A percentile compares a stretch with the other conserved stretches of the same genome.
Evolutionary conservation across 1,139 yeast species (phyloP).

Genomic region (Waltiozyma sp.): DNA sequence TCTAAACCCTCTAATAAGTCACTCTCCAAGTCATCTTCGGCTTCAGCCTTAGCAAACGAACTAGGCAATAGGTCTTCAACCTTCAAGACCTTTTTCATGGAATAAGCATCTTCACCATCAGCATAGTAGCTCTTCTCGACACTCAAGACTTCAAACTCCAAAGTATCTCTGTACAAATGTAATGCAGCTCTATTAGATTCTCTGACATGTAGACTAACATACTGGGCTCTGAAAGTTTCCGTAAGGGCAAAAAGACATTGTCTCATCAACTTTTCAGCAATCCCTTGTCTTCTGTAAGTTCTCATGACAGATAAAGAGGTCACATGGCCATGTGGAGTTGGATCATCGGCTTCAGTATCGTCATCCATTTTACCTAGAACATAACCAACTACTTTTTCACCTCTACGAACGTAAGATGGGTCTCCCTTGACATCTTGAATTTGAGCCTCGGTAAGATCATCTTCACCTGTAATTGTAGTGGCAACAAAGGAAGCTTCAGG

Average conservation of each 20-base stretch:
- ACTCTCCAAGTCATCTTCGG: slow-evolving; percentile 40
- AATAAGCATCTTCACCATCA: slow-evolving; percentile 98
- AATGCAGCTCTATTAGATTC: slow-evolving; percentile 90
- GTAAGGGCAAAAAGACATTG: slow-evolving; percentile 72
- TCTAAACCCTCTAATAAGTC: slow-evolving; percentile 28
- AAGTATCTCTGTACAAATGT: slow-evolving; percentile 80
- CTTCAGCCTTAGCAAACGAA: slow-evolving; percentile 33
- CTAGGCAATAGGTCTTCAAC: slow-evolving; percentile 53
- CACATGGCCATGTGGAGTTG: slow-evolving; percentile 82
- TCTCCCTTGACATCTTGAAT: slow-evolving; percentile 26
- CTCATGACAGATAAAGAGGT: slow-evolving; percentile 93
- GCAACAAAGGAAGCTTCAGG: slow-evolving; percentile 98
- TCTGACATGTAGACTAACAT: slow-evolving; percentile 88
- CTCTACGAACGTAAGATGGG: slow-evolving; percentile 43
- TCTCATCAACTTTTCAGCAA: slow-evolving; percentile 88
- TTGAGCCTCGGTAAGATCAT: slow-evolving; percentile 23
- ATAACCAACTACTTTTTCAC: slow-evolving; percentile 85
- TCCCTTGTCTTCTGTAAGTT: slow-evolving; percentile 87
- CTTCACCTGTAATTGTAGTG: slow-evolving; percentile 43
- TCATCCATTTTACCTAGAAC: slow-evolving; percentile 96
- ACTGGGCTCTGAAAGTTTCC: slow-evolving; percentile 73
- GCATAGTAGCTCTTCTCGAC: slow-evolving; percentile 86
- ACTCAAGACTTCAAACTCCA: slow-evolving; percentile 68
- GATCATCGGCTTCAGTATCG: slow-evolving; percentile 65
- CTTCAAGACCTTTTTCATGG: slow-evolving; percentile 65